Evolutionary conservation across 129 eudicot genomes (phyloP), one percentile per base, ranked within the genome.

Genomic region (Oenanthe sinensis): DNA sequence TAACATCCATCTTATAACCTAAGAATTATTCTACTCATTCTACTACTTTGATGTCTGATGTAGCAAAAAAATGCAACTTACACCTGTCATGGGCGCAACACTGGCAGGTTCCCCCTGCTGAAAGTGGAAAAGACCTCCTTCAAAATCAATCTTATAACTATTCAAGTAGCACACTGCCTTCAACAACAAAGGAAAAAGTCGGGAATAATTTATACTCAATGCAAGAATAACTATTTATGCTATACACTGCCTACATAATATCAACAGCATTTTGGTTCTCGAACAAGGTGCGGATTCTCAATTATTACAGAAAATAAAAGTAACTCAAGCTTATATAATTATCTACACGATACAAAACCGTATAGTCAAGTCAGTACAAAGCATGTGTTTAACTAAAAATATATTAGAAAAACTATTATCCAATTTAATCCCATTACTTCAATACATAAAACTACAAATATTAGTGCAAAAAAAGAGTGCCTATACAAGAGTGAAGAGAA

Each of bases 141-240:
- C 40, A 82, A 96, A 96, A 87, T 96, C 93, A 82, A 81, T 83
- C 30, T 83, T 87, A 65, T 92, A 84, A 80, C 82, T 90, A 86
- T 88, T 96, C 81, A 96, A 79, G 81, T 96, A 92, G 86, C 99
- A 96, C 10, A 96, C 99, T 87, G 89, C 97, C 98, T 95, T 85
- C 77, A 86, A 81, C 75, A 78, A 81, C 74, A 69, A 77, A 75
- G 17, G 79, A 82, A 67, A 68, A 54, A 75, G 72, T 80, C 63
- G 74, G 74, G 58, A 73, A 33, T 17, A 62, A 45, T 52, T 26
- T 52, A 75, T 17, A 70, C 24, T 12, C 71, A 65, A 65, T 28
- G 15, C 2, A 58, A 65, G 71, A 26, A 65, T 1, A 33, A 65
- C 71, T 28, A 65, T 33, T 28, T 33, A 36, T 13, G 20, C 52